Conservation (phyloP, 2,329 filamentous ascomycete species). For the Diaporthe citri region DNA sequence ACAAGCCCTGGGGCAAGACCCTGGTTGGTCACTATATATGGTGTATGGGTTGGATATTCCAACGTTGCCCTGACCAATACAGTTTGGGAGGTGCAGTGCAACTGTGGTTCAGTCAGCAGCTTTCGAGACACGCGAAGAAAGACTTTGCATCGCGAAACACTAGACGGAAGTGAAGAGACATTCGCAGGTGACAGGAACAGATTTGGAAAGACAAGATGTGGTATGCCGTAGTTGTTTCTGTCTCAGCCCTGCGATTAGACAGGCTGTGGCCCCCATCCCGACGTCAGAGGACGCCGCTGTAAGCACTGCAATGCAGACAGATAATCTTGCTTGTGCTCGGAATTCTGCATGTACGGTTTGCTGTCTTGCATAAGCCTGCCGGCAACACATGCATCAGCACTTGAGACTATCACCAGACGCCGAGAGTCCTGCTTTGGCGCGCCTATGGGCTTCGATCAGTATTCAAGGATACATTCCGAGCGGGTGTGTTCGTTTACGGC, state of each 20-base stretch:
- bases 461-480: background rate
- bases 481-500: background rate
- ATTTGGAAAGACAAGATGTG: background rate
- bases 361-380: slow-evolving; percentile 16
- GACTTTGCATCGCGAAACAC: background rate
- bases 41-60: background rate
- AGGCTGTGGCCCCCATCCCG: background rate
- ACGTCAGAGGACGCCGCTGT: background rate
- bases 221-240: background rate
- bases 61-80: background rate
- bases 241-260: slow-evolving; percentile 24
- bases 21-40: slow-evolving; percentile 11
- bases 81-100: background rate
- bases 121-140: background rate
- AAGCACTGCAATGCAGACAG: slow-evolving; percentile 15
- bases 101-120: background rate
- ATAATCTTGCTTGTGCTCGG: slow-evolving; percentile 18
- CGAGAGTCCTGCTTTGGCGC: background rate
- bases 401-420: background rate
- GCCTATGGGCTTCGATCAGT: background rate
- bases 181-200: too few relatives aligned
- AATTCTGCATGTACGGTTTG: background rate
- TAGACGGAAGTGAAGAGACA: background rate
- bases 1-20: background rate
- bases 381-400: background rate